These are phyloP conservation scores for Entelexis paramagnoliae DNA, from an alignment of 1,139 yeast species.

Conservation along the genomic window DNA sequence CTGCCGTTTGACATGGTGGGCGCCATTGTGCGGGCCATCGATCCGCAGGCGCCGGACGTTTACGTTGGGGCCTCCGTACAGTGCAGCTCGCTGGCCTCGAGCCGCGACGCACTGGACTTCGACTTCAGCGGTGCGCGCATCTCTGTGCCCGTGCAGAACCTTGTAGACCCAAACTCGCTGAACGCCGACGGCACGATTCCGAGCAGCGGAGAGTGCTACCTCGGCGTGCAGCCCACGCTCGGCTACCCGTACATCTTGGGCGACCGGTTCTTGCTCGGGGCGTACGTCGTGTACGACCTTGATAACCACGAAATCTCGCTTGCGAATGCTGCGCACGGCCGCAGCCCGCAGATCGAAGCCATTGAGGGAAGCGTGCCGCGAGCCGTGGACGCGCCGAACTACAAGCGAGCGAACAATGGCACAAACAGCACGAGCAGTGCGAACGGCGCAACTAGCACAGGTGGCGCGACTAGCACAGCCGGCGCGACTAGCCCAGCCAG, in stretches of 20 bases:
- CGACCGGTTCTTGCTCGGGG: conserved; percentile 60
- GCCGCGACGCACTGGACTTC: conserved; percentile 23
- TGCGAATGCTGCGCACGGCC: conserved; percentile 32
- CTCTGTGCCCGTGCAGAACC: conserved; percentile 36
- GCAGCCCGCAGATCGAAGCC: conserved; percentile 49
- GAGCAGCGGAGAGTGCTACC: conserved; percentile 12
- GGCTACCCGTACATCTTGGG: conserved; percentile 41
- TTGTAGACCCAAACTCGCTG: conserved; percentile 24
- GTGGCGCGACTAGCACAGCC: neutral
- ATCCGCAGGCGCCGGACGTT: neutral
- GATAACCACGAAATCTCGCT: conserved; percentile 50
- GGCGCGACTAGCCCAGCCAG: no score
- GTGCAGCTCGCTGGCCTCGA: neutral
- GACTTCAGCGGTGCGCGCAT: conserved; percentile 44
- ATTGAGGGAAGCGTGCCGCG: conserved; percentile 59
- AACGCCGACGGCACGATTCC: conserved; percentile 13
- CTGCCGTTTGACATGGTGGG: conserved; percentile 37
- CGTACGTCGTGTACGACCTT: conserved; percentile 66
- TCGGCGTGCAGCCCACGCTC: conserved; percentile 13
- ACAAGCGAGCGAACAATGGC: neutral
- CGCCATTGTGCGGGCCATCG: conserved; percentile 26
- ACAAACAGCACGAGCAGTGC: neutral
- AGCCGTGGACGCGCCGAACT: conserved; percentile 7
- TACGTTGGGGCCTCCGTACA: conserved; percentile 22
- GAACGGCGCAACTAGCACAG: neutral